Conservation (phyloP, 2,329 filamentous ascomycete species). For the Colletotrichum siamense region DNA sequence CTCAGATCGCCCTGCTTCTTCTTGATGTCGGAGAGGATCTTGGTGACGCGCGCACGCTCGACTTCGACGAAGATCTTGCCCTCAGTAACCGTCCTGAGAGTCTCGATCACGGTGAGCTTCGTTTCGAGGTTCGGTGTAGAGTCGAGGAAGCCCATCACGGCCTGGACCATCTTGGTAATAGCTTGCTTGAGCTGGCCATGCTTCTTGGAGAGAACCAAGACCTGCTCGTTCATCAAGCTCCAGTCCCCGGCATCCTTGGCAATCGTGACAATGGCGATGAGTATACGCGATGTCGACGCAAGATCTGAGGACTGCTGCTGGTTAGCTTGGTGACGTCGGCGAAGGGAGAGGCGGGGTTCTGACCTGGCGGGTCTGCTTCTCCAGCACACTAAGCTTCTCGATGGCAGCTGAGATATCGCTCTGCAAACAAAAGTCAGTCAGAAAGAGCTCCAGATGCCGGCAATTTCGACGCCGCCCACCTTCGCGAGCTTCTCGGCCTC, state of each 20-base stretch:
- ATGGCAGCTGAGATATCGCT: slow-evolving; percentile 84
- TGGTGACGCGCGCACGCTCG: slow-evolving; percentile 93
- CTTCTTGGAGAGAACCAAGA: slow-evolving; percentile 96
- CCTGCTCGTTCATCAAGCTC: slow-evolving; percentile 95
- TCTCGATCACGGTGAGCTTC: slow-evolving; percentile 94
- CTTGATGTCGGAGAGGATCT: slow-evolving; percentile 96
- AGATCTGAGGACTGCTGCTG: slow-evolving; percentile 83
- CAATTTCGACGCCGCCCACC: slow-evolving; percentile 51
- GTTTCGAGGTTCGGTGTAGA: slow-evolving; percentile 83
- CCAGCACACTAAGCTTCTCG: slow-evolving; percentile 88
- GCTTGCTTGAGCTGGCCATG: slow-evolving; percentile 99
- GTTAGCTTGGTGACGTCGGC: slow-evolving; percentile 28
- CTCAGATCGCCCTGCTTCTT: slow-evolving; percentile 92
- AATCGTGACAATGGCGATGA: slow-evolving; percentile 89
- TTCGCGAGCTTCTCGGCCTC: slow-evolving; percentile 90
- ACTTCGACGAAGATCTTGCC: slow-evolving; percentile 99
- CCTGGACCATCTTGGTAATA: slow-evolving; percentile 98
- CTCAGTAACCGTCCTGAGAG: slow-evolving; percentile 93
- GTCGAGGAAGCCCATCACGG: slow-evolving; percentile 90
- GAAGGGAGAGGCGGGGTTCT: slow-evolving; percentile 25
- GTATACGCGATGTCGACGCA: slow-evolving; percentile 87
- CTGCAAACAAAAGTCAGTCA: slow-evolving; percentile 39
- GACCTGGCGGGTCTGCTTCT: slow-evolving; percentile 98
- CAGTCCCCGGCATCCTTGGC: slow-evolving; percentile 94
- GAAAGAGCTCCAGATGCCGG: not conserved